These are phyloP conservation scores for Pezicula carpinea DNA, from an alignment of 2,329 filamentous ascomycete species.

Conservation along the genomic window DNA sequence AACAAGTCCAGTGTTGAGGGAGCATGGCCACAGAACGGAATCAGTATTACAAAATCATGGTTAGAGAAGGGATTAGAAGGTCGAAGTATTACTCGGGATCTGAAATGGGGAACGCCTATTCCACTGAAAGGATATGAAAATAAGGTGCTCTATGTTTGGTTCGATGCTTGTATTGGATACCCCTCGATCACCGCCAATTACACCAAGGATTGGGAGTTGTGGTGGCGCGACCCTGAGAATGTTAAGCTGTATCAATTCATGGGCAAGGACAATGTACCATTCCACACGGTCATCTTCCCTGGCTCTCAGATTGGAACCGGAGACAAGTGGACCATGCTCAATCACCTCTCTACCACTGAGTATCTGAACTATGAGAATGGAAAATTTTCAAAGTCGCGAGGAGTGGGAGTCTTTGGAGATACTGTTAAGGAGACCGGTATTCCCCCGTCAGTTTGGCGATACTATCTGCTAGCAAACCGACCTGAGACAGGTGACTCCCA, in stretches of 20 bases:
- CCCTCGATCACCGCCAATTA: constrained; percentile 92
- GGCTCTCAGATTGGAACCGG: constrained; percentile 78
- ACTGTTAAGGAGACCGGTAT: constrained; percentile 84
- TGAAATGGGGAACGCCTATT: constrained; percentile 72
- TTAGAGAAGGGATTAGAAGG: constrained; percentile 78
- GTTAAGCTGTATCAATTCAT: constrained; percentile 92
- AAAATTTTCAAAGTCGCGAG: constrained; percentile 90
- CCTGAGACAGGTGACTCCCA: constrained; percentile 84
- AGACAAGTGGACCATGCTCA: constrained; percentile 84
- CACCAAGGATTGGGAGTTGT: constrained; percentile 84
- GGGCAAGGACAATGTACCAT: constrained; percentile 81
- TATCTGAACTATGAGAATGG: constrained; percentile 84
- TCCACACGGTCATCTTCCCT: constrained; percentile 91
- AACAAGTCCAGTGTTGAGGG: constrained; percentile 68
- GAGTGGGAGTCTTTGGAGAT: constrained; percentile 87
- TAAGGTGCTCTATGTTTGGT: constrained; percentile 82
- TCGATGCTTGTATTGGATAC: constrained; percentile 91
- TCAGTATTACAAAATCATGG: constrained; percentile 76
- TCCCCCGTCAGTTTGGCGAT: constrained; percentile 84
- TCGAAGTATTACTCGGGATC: constrained; percentile 85
- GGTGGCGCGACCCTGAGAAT: constrained; percentile 88
- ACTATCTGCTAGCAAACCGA: constrained; percentile 80
- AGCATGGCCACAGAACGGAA: constrained; percentile 70
- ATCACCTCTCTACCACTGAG: constrained; percentile 85
- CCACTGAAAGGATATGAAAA: constrained; percentile 58